Conservation (phyloP, 805 yeast genomes). For the Phaffomyces thermotolerans region DNA sequence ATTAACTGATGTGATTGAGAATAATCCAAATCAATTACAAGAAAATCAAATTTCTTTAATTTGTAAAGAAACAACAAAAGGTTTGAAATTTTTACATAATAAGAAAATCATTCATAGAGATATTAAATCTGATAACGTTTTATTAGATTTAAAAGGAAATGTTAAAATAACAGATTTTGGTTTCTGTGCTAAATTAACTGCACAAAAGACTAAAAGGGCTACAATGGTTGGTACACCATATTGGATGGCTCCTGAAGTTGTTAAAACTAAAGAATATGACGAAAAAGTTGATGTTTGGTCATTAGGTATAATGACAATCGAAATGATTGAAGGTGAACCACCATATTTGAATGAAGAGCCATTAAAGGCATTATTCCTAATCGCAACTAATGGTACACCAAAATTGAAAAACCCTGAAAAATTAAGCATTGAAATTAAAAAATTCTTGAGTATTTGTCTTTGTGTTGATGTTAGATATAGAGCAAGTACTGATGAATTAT, state of each 20-base stretch:
- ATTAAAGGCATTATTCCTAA: conserved; percentile 82
- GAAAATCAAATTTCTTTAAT: conserved; percentile 91
- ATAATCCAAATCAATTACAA: conserved; percentile 59
- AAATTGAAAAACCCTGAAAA: conserved; percentile 84
- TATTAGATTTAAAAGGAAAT: conserved; percentile 72
- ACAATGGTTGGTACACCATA: conserved; percentile 99
- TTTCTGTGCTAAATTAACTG: conserved; percentile 90
- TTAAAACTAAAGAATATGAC: conserved; percentile 89
- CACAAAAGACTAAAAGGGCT: conserved; percentile 80
- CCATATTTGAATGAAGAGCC: conserved; percentile 97
- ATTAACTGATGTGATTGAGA: conserved; percentile 89
- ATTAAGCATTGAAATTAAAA: conserved; percentile 69
- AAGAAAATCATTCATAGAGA: conserved; percentile 95
- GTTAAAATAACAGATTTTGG: conserved; percentile 97
- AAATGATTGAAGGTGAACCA: conserved; percentile 98
- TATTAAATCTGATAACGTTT: conserved; percentile 91
- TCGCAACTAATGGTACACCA: conserved; percentile 97
- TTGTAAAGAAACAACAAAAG: conserved; percentile 84
- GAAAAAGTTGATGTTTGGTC: conserved; percentile 99
- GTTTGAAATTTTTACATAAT: conserved; percentile 84
- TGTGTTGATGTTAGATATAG: conserved; percentile 92
- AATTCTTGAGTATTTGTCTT: conserved; percentile 82
- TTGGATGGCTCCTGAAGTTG: conserved; percentile 99
- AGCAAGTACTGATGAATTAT: conserved; percentile 82
- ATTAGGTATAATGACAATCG: conserved; percentile 95